phyloP scores from a whole-genome alignment of 1,284 basidiomycete species.

The Ceratobasidium sp. region DNA sequence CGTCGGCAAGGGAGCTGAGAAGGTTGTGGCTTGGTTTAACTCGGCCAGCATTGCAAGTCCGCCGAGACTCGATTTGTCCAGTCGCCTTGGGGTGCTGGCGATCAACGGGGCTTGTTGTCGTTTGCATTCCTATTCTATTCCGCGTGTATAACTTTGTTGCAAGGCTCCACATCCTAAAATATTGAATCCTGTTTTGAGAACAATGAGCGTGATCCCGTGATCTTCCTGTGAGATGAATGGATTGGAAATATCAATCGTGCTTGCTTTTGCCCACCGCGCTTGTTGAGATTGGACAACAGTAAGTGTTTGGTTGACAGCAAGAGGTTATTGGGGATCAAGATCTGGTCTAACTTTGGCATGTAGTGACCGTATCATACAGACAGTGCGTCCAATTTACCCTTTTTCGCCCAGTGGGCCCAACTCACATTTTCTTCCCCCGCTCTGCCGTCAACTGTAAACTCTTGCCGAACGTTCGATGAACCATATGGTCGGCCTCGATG shows the following conservation, averaged over 20 bases:
- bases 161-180: slow-evolving; percentile 25
- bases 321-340: neutral
- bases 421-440: slow-evolving; percentile 1
- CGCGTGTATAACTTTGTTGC: slow-evolving; percentile 17
- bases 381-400: slow-evolving; percentile 50
- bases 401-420: neutral
- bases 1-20: slow-evolving; percentile 7
- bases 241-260: slow-evolving; percentile 20
- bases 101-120: slow-evolving; percentile 17
- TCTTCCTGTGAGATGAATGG: neutral
- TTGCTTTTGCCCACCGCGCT: slow-evolving; percentile 37
- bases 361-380: slow-evolving; percentile 53
- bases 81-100: slow-evolving; percentile 10
- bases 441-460: neutral
- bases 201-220: neutral
- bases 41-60: slow-evolving; percentile 42
- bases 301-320: slow-evolving; percentile 14
- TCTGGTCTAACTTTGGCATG: slow-evolving; percentile 9
- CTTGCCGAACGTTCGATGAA: neutral
- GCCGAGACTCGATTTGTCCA: slow-evolving; percentile 41
- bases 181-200: slow-evolving; percentile 38
- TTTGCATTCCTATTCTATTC: slow-evolving; percentile 31
- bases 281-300: slow-evolving; percentile 34
- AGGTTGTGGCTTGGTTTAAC: slow-evolving; percentile 21
- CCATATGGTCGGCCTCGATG: slow-evolving; percentile 12